A percentile compares a stretch with the other conserved stretches of the same genome.
Conservation (phyloP, 78 protist species). For the slime mould (Dictyostelium discoideum) region dicty_2.7 NC_007089.4:1015001-1015500, state of each 20-base stretch:
- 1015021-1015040: conserved; percentile 85
- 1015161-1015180: neutral
- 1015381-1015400: neutral
- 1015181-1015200: conserved; percentile 24
- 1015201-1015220: conserved; percentile 63
- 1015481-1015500: conserved; percentile 54
- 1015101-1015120: conserved; percentile 61
- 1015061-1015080: conserved; percentile 3
- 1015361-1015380: neutral
- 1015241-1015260: conserved; percentile 38
- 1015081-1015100: conserved; percentile 1
- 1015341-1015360: neutral
- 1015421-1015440: conserved; percentile 15
- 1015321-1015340: neutral
- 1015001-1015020: conserved; percentile 75
- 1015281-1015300: conserved; percentile 32
- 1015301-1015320: neutral
- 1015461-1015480: conserved; percentile 47
- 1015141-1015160: conserved; percentile 16
- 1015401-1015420: neutral
- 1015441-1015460: conserved; percentile 54
- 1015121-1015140: conserved; percentile 64
- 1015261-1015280: conserved; percentile 23
- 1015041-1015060: conserved; percentile 47
- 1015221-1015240: conserved; percentile 51